These are phyloP conservation scores for Syzygium malaccense DNA, from an alignment of 441 rosid genomes.

Conservation along the genomic window DNA sequence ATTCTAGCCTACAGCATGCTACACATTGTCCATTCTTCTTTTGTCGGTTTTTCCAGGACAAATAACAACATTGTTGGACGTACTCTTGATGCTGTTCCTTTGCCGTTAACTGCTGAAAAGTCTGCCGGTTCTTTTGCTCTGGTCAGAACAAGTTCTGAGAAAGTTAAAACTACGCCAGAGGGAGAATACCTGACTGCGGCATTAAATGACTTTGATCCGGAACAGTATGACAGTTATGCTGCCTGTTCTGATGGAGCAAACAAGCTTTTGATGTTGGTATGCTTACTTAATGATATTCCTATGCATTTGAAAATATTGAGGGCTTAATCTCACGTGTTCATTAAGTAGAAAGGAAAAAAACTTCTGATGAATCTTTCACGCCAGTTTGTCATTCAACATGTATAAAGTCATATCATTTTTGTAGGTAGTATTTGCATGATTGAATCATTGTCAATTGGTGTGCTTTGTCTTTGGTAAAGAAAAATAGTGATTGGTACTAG, in stretches of 20 bases:
- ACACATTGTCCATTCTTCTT: conserved; percentile 2
- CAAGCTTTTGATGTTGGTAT: conserved; percentile 98
- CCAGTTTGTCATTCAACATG: no score
- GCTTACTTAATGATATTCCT: conserved; percentile 9
- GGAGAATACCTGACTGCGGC: conserved; percentile 98
- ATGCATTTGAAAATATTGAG: not conserved
- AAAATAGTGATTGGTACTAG: no score
- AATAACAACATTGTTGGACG: conserved; percentile 22
- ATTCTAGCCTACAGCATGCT: not conserved
- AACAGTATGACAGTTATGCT: conserved; percentile 70
- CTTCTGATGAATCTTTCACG: not conserved
- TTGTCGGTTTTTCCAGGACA: conserved; percentile 38
- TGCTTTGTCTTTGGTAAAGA: no score
- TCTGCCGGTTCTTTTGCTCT: conserved; percentile 61
- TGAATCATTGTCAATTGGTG: no score
- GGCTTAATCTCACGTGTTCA: not conserved
- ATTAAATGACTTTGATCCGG: conserved; percentile 89
- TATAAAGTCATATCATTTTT: no score
- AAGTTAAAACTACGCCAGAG: conserved; percentile 83
- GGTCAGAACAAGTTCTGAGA: conserved; percentile 63
- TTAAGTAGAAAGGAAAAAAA: not conserved
- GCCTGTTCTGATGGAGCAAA: conserved; percentile 98
- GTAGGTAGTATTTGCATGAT: no score
- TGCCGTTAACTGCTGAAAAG: conserved; percentile 38
- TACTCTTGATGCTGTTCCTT: conserved; percentile 38